Evolutionary conservation across 2,329 filamentous ascomycete genomes (phyloP).

Genomic region (Fusarium sp.): DNA sequence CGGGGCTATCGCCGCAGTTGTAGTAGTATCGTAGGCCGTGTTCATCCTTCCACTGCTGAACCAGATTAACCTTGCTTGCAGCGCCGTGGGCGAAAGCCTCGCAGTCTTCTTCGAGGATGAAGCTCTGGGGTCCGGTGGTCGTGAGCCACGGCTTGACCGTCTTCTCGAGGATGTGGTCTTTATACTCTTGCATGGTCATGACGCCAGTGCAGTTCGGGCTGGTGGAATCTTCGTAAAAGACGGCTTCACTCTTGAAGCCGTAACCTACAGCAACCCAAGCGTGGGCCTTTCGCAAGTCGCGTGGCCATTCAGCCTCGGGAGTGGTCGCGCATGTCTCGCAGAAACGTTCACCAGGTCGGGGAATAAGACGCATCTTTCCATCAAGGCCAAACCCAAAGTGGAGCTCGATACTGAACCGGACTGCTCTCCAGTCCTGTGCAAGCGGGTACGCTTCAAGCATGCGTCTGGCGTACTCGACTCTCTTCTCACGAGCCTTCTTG

Average conservation of each 20-base stretch:
- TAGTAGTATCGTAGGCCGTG: constrained; percentile 46
- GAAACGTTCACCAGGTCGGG: constrained; percentile 47
- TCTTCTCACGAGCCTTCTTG: constrained; percentile 45
- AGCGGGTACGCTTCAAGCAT: constrained; percentile 47
- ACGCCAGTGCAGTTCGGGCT: constrained; percentile 45
- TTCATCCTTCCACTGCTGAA: constrained; percentile 50
- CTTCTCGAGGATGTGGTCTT: constrained; percentile 47
- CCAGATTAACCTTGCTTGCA: constrained; percentile 48
- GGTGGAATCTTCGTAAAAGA: constrained; percentile 51
- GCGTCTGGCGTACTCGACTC: constrained; percentile 47
- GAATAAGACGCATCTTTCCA: constrained; percentile 48
- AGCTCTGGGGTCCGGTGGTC: constrained; percentile 31
- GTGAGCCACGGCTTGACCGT: constrained; percentile 48
- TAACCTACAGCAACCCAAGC: constrained; percentile 50
- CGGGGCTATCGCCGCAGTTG: constrained; percentile 51
- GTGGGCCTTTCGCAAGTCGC: constrained; percentile 48
- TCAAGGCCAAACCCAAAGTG: constrained; percentile 52
- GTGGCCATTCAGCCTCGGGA: constrained; percentile 44
- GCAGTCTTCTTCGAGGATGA: constrained; percentile 49
- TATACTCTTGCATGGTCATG: constrained; percentile 49
- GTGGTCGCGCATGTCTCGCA: constrained; percentile 42
- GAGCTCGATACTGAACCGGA: constrained; percentile 51
- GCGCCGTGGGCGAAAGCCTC: constrained; percentile 50
- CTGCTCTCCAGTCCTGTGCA: constrained; percentile 45
- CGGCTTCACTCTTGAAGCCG: constrained; percentile 50